Evolutionary conservation across 1,284 basidiomycete species (phyloP), one percentile per base, ranked within the genome.

Genomic region (Marasmius sp.): DNA sequence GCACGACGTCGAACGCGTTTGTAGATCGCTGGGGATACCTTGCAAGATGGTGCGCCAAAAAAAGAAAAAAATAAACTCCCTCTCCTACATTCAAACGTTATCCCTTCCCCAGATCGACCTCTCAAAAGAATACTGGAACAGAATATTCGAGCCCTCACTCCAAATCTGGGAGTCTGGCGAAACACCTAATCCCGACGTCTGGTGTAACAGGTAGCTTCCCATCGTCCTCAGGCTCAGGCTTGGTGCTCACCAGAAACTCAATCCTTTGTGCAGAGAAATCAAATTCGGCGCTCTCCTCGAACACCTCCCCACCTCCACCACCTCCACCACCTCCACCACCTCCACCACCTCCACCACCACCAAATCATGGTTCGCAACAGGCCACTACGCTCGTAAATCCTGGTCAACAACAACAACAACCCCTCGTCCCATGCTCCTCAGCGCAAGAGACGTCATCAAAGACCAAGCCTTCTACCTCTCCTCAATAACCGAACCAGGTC

Each of bases 391-490:
- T n/a, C 81, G 84, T 33, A 86, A 94, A 70, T 70, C 74, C 12
- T 87, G 87, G 85, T 69, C 70, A n/a, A 47, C 20, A 47, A 5
- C 45, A 8, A 1, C 16, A 6, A 14, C 65, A 20, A 55, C 65
- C 36, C 67, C 75, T 1, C 81, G 85, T 14, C 88, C 91, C 0
- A 81, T 84, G 67, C 84, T 97, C 11, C 75, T 87, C 33, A 85
- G 90, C 47, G 83, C 89, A 1, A 65, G 69, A n/a, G 93, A 96
- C 69, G 67, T 67, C 53, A 76, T 72, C 7, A 98, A 98, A 75
- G 97, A 98, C 74, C 96, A 99, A 74, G 91, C 94, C 0, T 98
- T 97, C 72, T 99, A 95, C 72, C 83, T 99, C 1, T 91, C 94
- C 1, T 88, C 91, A 0, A 86, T 95, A 36, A 78, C 85, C 0